These are phyloP conservation scores for Saccharomyces hybrid DNA, from an alignment of 1,139 yeast species.

Conservation along the genomic window DNA sequence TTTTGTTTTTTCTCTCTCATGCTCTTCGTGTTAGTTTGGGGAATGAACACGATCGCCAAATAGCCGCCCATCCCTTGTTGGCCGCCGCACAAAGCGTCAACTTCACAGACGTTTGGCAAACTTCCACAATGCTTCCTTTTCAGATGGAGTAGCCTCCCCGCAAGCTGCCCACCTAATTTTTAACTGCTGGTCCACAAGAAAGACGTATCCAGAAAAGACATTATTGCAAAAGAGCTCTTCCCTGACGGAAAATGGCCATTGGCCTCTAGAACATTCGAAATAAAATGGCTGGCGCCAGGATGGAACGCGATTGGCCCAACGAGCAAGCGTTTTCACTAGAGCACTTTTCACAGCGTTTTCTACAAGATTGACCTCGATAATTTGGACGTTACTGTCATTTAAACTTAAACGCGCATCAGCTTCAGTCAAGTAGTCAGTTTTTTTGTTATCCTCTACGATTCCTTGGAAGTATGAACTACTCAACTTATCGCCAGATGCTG, in stretches of 20 bases:
- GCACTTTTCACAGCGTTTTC: slow-evolving; percentile 60
- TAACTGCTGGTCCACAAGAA: slow-evolving; percentile 65
- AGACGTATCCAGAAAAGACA: slow-evolving; percentile 74
- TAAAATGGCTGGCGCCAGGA: slow-evolving; percentile 41
- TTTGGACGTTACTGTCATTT: slow-evolving; percentile 38
- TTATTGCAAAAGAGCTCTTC: slow-evolving; percentile 62
- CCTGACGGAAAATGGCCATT: slow-evolving; percentile 52
- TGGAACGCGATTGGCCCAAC: neutral
- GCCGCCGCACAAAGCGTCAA: neutral
- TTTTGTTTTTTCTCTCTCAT: neutral
- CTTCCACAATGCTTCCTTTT: slow-evolving; percentile 10
- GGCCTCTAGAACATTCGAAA: slow-evolving; percentile 55
- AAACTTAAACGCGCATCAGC: neutral
- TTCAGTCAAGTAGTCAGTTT: slow-evolving; percentile 16
- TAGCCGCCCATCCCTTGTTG: slow-evolving; percentile 13
- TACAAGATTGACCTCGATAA: slow-evolving; percentile 67
- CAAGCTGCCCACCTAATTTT: slow-evolving; percentile 89
- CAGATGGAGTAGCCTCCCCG: slow-evolving; percentile 50
- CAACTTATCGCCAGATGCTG: slow-evolving; percentile 67
- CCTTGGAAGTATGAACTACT: slow-evolving; percentile 50
- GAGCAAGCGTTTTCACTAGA: slow-evolving; percentile 34
- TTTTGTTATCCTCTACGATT: slow-evolving; percentile 28
- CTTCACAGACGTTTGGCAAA: slow-evolving; percentile 6
- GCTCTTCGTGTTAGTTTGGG: neutral
- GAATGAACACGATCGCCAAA: neutral